Evolutionary conservation across 108 stramenopile genomes (phyloP).

Genomic region (Chaetoceros muelleri): DNA sequence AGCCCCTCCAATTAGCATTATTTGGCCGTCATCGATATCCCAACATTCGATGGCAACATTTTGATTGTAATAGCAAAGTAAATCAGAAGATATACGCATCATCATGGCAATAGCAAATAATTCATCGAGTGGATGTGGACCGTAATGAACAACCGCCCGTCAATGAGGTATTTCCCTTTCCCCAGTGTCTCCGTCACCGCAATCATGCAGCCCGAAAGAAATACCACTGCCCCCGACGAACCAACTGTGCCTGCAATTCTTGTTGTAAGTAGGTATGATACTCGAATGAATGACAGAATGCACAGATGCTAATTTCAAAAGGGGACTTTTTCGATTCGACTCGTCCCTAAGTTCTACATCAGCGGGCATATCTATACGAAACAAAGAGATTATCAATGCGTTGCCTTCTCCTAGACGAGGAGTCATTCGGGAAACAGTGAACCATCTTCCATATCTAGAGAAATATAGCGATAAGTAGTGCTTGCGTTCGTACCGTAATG

Average conservation of each 20-base stretch:
- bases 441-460: no score
- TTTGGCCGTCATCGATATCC: constrained; percentile 65
- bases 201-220: neutral
- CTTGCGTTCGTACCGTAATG: no score
- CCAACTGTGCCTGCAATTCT: neutral
- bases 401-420: no score
- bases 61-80: constrained; percentile 6
- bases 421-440: no score
- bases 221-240: neutral
- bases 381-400: neutral
- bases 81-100: constrained; percentile 21
- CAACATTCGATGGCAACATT: constrained; percentile 40
- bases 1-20: constrained; percentile 62
- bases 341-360: neutral
- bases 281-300: neutral
- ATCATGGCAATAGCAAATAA: constrained; percentile 39
- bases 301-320: neutral
- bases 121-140: constrained; percentile 40
- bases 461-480: no score
- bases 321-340: neutral
- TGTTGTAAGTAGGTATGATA: neutral
- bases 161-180: constrained; percentile 36
- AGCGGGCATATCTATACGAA: neutral
- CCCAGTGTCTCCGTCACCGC: neutral
- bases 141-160: constrained; percentile 49